A percentile compares a stretch with the other conserved stretches of the same genome.
phyloP scores from a whole-genome alignment of 179 eudicot genomes.

The Spergularia azorica region DNA sequence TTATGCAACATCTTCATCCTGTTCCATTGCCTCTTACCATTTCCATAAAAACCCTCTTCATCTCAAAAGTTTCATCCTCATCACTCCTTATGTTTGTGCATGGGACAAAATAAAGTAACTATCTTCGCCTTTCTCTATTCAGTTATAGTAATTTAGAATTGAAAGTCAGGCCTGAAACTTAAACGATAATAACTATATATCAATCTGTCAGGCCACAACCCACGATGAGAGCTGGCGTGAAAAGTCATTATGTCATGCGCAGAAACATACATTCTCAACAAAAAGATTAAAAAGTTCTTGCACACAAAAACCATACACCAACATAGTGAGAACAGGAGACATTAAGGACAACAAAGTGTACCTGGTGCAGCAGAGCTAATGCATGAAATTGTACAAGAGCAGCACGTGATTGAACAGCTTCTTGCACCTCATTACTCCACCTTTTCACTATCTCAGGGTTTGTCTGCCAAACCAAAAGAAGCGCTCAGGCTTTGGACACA shows the following conservation, averaged over 20 bases:
- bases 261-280: not conserved
- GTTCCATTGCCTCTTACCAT: not conserved
- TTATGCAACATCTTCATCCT: not conserved
- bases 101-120: not conserved
- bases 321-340: not conserved
- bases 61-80: not conserved
- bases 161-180: too few relatives aligned
- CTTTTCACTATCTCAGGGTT: constrained; percentile 94
- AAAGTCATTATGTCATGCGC: not conserved
- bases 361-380: constrained; percentile 91
- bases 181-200: too few relatives aligned
- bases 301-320: not conserved
- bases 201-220: too few relatives aligned
- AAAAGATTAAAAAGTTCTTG: too few relatives aligned
- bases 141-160: too few relatives aligned
- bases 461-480: constrained; percentile 47
- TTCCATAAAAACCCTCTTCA: not conserved
- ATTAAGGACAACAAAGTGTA: constrained; percentile 23
- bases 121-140: too few relatives aligned
- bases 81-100: not conserved
- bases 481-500: not conserved
- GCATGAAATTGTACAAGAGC: constrained; percentile 99
- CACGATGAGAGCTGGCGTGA: too few relatives aligned
- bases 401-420: constrained; percentile 96
- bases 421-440: constrained; percentile 98